These are phyloP conservation scores for Dichomitus squalens DNA, from an alignment of 1,284 basidiomycete genomes.

Conservation along the genomic window DNA sequence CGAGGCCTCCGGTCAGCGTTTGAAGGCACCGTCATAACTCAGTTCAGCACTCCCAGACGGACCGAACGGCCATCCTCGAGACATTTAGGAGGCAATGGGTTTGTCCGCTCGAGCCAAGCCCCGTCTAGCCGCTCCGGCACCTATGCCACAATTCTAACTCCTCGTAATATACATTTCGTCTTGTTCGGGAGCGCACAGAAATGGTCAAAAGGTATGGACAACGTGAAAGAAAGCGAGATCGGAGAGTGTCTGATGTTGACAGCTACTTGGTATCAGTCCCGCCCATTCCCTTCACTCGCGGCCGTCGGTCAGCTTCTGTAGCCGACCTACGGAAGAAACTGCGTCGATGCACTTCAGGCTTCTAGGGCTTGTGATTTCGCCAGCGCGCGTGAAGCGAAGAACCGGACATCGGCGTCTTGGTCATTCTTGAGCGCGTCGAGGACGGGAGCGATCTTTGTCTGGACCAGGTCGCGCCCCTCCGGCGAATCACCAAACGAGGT, in stretches of 20 bases:
- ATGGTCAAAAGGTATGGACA: constrained; percentile 6
- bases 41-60: no score
- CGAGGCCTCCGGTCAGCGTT: no score
- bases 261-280: constrained; percentile 14
- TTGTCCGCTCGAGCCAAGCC: background rate
- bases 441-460: constrained; percentile 78
- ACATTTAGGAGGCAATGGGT: no score
- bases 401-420: constrained; percentile 94
- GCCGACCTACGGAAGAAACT: background rate
- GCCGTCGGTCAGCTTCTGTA: background rate
- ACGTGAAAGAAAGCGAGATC: constrained; percentile 9
- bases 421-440: constrained; percentile 91
- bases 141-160: background rate
- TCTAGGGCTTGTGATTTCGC: constrained; percentile 48
- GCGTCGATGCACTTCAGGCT: constrained; percentile 23
- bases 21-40: no score
- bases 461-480: constrained; percentile 78
- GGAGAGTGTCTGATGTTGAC: constrained; percentile 11
- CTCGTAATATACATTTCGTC: constrained; percentile 22
- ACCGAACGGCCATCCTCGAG: no score
- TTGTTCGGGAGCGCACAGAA: constrained; percentile 13
- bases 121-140: background rate
- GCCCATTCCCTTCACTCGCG: background rate
- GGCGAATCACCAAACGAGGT: constrained; percentile 64
- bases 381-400: constrained; percentile 74